phyloP scores from a whole-genome alignment of 495 filamentous ascomycete species.

The Neurospora sp. region DNA sequence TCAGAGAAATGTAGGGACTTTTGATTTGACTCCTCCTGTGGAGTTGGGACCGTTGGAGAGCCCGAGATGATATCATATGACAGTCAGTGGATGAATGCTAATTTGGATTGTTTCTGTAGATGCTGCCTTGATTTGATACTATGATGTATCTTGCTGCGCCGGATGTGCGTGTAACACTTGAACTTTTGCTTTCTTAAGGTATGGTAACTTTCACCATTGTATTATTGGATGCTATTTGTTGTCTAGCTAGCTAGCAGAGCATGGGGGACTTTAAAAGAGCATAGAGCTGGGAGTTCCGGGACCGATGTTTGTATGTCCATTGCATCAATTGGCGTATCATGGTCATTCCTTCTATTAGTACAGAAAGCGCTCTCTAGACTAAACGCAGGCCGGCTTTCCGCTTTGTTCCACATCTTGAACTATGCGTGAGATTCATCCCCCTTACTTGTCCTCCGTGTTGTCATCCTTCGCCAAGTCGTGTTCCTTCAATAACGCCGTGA shows the following conservation, averaged over 20 bases:
- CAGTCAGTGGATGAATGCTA: background rate
- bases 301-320: background rate
- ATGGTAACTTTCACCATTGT: background rate
- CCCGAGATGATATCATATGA: constrained; percentile 1
- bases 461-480: constrained; percentile 88
- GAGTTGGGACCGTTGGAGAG: constrained; percentile 10
- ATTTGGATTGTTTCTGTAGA: background rate
- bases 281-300: constrained; percentile 5
- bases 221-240: background rate
- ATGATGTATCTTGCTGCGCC: background rate
- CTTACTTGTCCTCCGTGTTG: constrained; percentile 54
- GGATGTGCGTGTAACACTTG: background rate
- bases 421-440: background rate
- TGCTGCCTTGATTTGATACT: constrained; percentile 1
- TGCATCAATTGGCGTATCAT: background rate
- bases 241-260: background rate
- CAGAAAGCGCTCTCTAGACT: constrained; percentile 13
- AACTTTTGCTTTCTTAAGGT: background rate
- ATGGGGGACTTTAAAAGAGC: background rate
- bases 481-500: constrained; percentile 85
- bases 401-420: background rate
- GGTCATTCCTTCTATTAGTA: constrained; percentile 16
- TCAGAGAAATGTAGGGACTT: constrained; percentile 21
- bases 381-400: constrained; percentile 7
- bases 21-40: background rate